phyloP scores from a whole-genome alignment of 805 yeast species.

The Tetrapisispora nanseiensis region DNA sequence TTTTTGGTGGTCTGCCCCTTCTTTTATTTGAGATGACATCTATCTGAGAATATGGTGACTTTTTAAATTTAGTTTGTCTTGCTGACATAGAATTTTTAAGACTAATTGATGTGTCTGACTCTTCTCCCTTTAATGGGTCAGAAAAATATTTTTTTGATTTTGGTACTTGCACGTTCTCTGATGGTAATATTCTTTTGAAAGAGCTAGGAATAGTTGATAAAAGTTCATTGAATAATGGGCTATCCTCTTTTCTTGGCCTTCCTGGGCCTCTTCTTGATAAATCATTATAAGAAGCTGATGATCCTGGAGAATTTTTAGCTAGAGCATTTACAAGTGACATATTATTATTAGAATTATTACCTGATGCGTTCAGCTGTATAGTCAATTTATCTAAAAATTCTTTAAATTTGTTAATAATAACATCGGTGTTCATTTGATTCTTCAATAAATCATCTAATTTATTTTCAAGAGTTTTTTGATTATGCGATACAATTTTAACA shows the following conservation, averaged over 20 bases:
- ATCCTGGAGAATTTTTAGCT: background rate
- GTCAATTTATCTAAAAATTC: background rate
- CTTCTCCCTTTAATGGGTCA: conserved; percentile 16
- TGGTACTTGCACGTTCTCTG: conserved; percentile 21
- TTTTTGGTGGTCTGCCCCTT: conserved; percentile 30
- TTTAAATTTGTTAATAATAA: conserved; percentile 23
- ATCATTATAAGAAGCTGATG: background rate
- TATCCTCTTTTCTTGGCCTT: conserved; percentile 24
- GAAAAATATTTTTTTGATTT: conserved; percentile 26
- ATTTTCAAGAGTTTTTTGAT: conserved; percentile 29
- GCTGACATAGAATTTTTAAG: background rate
- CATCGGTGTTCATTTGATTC: conserved; percentile 30
- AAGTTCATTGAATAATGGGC: conserved; percentile 4
- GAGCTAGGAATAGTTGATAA: conserved; percentile 5
- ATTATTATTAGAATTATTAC: background rate
- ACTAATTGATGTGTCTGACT: background rate
- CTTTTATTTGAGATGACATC: conserved; percentile 14
- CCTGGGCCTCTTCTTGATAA: conserved; percentile 26
- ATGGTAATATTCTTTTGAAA: conserved; percentile 19
- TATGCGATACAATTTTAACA: conserved; percentile 23
- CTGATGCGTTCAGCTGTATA: background rate
- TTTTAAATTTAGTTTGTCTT: background rate
- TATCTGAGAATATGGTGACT: background rate
- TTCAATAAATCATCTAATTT: conserved; percentile 28
- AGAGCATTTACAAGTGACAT: background rate